Evolutionary conservation across 2,329 filamentous ascomycete species (phyloP), one percentile per base, ranked within the genome.

Genomic region (Endocalyx cinctus): DNA sequence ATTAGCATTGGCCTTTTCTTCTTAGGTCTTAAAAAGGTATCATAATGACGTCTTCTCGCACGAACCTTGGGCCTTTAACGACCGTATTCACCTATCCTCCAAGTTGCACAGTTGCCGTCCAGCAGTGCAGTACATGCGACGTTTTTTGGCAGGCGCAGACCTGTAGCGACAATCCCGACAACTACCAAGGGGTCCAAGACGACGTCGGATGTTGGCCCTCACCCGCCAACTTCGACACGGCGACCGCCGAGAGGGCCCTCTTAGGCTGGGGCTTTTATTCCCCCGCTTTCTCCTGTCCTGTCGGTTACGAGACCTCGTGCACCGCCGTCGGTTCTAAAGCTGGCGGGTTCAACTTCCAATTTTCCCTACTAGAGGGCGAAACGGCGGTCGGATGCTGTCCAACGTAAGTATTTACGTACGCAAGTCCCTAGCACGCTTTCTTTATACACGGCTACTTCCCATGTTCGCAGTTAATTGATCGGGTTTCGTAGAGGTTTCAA

Each of bases 221-320:
- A n/a, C 48, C 35, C 3, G 35, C 35, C 1, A 25, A 34, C 10
- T 38, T 37, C 5, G 38, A 39, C 5, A 30, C 30, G 3, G 31
- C 38, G 2, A 46, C n/a, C n/a, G n/a, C 50, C 2, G 18, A 22
- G 1, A 35, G 35, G 4, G 41, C 51, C 5, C 34, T 60, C 11
- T 30, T 35, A 7, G 57, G 56, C 16, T 54, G 57, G 54, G 58
- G 59, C 6, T 59, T 58, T 34, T 61, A 62, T 34, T 61, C 57
- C 4, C 59, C 59, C 0, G 59, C 57, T 1, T 20, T 58, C 8
- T 35, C 39, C 2, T 62, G 58, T 33, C 59, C 59, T 1, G 29
- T 31, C 4, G 58, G 57, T 7, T 56, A 60, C 38, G 44, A 35
- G 11, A 45, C 55, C 5, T 50, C 55, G 2, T 63, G 58, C 31